Evolutionary conservation across 768 basidiomycete genomes (phyloP), one percentile per base, ranked within the genome.

Genomic region (Mrakia frigida): DNA sequence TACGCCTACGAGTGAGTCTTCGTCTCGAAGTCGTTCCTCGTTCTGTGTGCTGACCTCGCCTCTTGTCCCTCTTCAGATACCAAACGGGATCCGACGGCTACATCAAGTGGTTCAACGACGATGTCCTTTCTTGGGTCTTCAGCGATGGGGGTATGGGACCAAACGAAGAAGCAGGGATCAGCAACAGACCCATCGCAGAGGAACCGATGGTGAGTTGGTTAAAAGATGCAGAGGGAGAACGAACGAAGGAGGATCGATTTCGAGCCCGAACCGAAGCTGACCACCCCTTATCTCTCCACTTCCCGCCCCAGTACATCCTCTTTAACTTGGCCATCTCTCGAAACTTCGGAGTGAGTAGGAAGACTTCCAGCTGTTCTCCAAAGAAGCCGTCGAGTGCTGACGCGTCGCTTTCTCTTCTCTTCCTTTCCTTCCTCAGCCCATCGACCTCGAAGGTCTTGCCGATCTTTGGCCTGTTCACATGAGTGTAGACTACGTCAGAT

Each of bases 321-420:
- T 73, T 77, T 52, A 78, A 78, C 43, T 53, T 78, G 39, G 77
- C 77, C 56, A 74, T 78, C 59, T 74, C 73, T 13, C 9, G 28
- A 14, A 78, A 78, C 60, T 78, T 78, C 60, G 77, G 77, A 53
- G 37, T 37, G n/a, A 61, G 60, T 61, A 16, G n/a, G n/a, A 61
- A 18, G n/a, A 14, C 60, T 31, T 28, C n/a, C 6, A n/a, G 18
- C 56, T 61, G 7, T 25, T 28, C 9, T 10, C 14, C 46, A 50
- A 50, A 41, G 6, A 41, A 41, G 11, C 6, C 39, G 5, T 11
- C 6, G 11, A 50, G 16, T 50, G 16, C 16, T 18, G 46, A 46
- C 46, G 46, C 46, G 46, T 50, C n/a, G n/a, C n/a, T n/a, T n/a
- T n/a, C n/a, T n/a, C 18, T 50, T 21, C 18, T 50, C 6, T 50